Evolutionary conservation across 805 yeast genomes (phyloP).

Genomic region (Metschnikowia picachoensis): DNA sequence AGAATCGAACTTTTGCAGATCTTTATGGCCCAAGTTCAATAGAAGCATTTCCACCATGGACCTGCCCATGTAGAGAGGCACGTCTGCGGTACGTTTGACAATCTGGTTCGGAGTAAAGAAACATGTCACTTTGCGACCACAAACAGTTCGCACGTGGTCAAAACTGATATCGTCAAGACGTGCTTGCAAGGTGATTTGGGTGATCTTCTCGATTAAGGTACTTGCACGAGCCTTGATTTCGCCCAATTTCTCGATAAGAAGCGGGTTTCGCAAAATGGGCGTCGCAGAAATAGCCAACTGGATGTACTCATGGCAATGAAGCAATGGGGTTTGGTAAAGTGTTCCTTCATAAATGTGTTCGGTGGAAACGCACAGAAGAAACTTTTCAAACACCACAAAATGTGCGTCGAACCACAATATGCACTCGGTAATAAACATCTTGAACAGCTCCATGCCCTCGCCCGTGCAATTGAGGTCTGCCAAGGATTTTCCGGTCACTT

Average conservation of each 20-base stretch:
- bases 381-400: constrained; percentile 34
- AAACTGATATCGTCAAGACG: constrained; percentile 33
- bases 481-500: constrained; percentile 16
- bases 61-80: constrained; percentile 18
- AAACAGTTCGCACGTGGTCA: constrained; percentile 31
- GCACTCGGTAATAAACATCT: constrained; percentile 36
- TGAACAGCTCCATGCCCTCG: constrained; percentile 24
- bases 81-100: constrained; percentile 29
- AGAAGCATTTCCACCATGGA: constrained; percentile 31
- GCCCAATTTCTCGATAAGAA: constrained; percentile 30
- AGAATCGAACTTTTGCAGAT: constrained; percentile 25
- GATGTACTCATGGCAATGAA: constrained; percentile 28
- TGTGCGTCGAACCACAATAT: constrained; percentile 37
- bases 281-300: constrained; percentile 25
- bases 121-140: constrained; percentile 31
- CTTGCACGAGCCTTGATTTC: constrained; percentile 14
- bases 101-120: constrained; percentile 36
- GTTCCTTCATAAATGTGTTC: constrained; percentile 16
- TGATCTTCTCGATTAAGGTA: constrained; percentile 17
- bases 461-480: constrained; percentile 12
- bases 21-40: constrained; percentile 23
- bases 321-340: constrained; percentile 28
- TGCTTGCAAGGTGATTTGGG: constrained; percentile 13
- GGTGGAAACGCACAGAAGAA: constrained; percentile 18
- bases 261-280: constrained; percentile 34